Evolutionary conservation across 768 basidiomycete genomes (phyloP).

Genomic region (Daedalea quercina): DNA sequence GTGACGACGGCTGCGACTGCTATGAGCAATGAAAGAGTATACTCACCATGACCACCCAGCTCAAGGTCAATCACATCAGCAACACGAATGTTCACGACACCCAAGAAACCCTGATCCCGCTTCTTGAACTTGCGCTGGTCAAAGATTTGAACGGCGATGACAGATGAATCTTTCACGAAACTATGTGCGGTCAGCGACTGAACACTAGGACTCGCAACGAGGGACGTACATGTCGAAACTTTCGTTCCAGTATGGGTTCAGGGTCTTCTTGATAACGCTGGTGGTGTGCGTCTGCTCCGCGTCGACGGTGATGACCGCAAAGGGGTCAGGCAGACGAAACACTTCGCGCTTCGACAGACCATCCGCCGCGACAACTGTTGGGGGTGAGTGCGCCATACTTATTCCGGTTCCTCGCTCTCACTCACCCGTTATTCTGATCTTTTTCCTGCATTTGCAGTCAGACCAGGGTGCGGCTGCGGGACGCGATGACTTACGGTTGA

Average conservation of each 20-base stretch:
- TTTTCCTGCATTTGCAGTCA: constrained; percentile 39
- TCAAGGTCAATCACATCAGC: constrained; percentile 89
- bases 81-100: constrained; percentile 93
- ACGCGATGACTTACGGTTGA: constrained; percentile 1
- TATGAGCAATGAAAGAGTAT: background rate
- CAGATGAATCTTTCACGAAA: constrained; percentile 95
- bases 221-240: constrained; percentile 87
- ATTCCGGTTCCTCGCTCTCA: constrained; percentile 1
- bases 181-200: constrained; percentile 33
- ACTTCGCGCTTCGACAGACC: constrained; percentile 92
- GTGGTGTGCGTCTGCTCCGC: constrained; percentile 97
- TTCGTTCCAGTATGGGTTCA: constrained; percentile 97
- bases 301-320: constrained; percentile 97
- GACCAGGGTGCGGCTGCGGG: background rate
- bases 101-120: constrained; percentile 95
- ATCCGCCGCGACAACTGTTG: constrained; percentile 91
- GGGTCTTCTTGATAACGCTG: constrained; percentile 91
- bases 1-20: background rate
- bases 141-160: constrained; percentile 96
- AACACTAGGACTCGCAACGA: background rate
- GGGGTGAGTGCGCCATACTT: background rate
- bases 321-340: constrained; percentile 94
- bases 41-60: constrained; percentile 85
- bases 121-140: constrained; percentile 99
- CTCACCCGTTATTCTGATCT: constrained; percentile 74